A percentile compares a stretch with the other conserved stretches of the same genome.
Evolutionary conservation across 2,329 filamentous ascomycete genomes (phyloP).

Genomic region (Aspergillus clavatus): DNA sequence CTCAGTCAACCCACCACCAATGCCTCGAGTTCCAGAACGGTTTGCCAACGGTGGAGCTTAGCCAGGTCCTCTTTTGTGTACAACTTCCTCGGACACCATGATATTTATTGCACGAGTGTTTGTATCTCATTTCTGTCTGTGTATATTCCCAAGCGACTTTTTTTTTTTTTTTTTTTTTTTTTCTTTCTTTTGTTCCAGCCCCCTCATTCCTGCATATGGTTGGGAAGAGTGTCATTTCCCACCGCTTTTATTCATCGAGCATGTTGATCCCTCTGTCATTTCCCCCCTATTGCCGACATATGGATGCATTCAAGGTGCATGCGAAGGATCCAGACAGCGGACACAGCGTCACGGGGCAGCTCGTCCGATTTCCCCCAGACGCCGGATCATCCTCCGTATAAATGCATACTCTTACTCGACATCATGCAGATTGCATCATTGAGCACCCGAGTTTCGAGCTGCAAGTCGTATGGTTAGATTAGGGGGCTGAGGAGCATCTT

Average conservation of each 20-base stretch:
- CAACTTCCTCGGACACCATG: too few relatives aligned
- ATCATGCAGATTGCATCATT: too few relatives aligned
- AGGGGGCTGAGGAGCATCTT: too few relatives aligned
- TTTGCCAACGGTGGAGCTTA: slow-evolving; percentile 25
- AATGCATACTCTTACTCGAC: too few relatives aligned
- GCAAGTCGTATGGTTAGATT: too few relatives aligned
- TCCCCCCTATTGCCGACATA: not conserved
- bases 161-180: not conserved
- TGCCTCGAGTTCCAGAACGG: slow-evolving; percentile 31
- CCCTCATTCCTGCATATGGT: not conserved
- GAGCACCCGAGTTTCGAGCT: too few relatives aligned
- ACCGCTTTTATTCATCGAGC: too few relatives aligned
- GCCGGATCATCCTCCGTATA: too few relatives aligned
- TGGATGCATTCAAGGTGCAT: not conserved
- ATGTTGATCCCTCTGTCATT: too few relatives aligned
- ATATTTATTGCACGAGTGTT: slow-evolving; percentile 1
- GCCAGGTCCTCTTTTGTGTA: not conserved
- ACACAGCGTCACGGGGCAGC: too few relatives aligned
- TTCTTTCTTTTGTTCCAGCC: not conserved
- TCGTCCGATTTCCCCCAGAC: too few relatives aligned
- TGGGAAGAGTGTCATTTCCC: too few relatives aligned
- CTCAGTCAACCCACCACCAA: slow-evolving; percentile 21
- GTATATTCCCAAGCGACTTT: slow-evolving; percentile 23
- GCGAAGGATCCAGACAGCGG: not conserved
- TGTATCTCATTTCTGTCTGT: slow-evolving; percentile 4